Conservation (phyloP, 2,329 filamentous ascomycete species). For the Exophiala lecanii-corni region DNA sequence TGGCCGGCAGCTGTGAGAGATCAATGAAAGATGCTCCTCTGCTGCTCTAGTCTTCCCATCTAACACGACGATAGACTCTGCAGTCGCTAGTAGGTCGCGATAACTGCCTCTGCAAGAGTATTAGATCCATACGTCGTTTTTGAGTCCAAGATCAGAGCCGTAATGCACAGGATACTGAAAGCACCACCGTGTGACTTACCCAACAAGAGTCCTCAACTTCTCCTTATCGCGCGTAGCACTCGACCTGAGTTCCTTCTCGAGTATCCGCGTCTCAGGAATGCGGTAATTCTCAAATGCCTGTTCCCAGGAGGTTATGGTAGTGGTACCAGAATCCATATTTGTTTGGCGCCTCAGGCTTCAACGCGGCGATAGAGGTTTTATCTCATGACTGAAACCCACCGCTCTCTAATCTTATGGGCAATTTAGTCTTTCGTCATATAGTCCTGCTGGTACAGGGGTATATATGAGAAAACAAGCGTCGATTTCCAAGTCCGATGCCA, state of each 20-base stretch:
- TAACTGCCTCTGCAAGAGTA: slow-evolving; percentile 60
- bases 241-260: slow-evolving; percentile 60
- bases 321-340: slow-evolving; percentile 13
- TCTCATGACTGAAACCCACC: not conserved
- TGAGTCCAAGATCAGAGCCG: slow-evolving; percentile 2
- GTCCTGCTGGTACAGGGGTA: too few species aligned
- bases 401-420: too few species aligned
- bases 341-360: too few species aligned
- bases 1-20: slow-evolving; percentile 74
- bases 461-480: too few species aligned
- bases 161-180: not conserved
- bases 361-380: too few species aligned
- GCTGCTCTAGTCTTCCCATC: slow-evolving; percentile 69
- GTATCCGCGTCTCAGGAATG: slow-evolving; percentile 56
- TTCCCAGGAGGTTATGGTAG: slow-evolving; percentile 47
- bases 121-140: too few species aligned
- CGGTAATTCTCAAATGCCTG: slow-evolving; percentile 62
- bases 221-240: slow-evolving; percentile 61
- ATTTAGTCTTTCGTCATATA: too few species aligned
- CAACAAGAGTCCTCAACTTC: slow-evolving; percentile 62
- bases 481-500: too few species aligned
- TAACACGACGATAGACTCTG: slow-evolving; percentile 91
- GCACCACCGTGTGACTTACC: too few species aligned
- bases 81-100: slow-evolving; percentile 83
- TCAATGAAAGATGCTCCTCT: slow-evolving; percentile 64